Percentiles rank a stretch among this genome's conserved stretches.
phyloP scores from a whole-genome alignment of 495 filamentous ascomycete species.

The Penicillium maclennaniae region DNA sequence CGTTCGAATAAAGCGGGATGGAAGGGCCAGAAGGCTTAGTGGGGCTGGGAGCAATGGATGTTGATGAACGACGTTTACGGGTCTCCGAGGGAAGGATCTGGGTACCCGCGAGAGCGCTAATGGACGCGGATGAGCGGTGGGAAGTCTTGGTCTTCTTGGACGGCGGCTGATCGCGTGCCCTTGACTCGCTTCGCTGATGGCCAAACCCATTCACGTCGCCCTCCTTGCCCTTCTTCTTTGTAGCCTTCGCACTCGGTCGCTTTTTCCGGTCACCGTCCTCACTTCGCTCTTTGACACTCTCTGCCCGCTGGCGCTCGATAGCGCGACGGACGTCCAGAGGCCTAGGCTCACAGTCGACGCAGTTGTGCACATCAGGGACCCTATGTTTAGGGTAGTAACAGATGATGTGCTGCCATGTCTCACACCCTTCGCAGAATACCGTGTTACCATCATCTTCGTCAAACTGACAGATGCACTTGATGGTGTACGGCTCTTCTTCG shows the following conservation, averaged over 20 bases:
- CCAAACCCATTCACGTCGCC: conserved; percentile 36
- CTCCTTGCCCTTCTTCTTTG: conserved; percentile 68
- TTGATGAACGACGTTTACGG: conserved; percentile 52
- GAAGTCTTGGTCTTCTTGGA: conserved; percentile 72
- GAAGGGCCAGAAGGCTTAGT: conserved; percentile 46
- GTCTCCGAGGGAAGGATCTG: conserved; percentile 34
- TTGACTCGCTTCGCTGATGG: conserved; percentile 49
- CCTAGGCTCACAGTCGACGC: conserved; percentile 79
- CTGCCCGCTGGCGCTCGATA: conserved; percentile 63
- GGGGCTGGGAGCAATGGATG: conserved; percentile 48
- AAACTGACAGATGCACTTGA: conserved; percentile 95
- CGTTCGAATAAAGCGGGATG: conserved; percentile 58
- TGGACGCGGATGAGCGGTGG: conserved; percentile 68
- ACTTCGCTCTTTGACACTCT: conserved; percentile 56
- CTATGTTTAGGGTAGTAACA: conserved; percentile 82
- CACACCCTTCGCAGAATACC: conserved; percentile 91
- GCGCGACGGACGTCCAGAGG: conserved; percentile 66
- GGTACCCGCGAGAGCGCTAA: conserved; percentile 52
- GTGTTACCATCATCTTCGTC: conserved; percentile 95
- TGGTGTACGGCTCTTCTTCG: conserved; percentile 89
- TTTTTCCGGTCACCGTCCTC: conserved; percentile 63
- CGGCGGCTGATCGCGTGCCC: conserved; percentile 52
- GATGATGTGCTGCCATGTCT: conserved; percentile 96
- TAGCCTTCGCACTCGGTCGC: conserved; percentile 63
- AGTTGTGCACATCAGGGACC: conserved; percentile 80